phyloP scores from a whole-genome alignment of 2,329 filamentous ascomycete genomes.

The Daldinia sp. region DNA sequence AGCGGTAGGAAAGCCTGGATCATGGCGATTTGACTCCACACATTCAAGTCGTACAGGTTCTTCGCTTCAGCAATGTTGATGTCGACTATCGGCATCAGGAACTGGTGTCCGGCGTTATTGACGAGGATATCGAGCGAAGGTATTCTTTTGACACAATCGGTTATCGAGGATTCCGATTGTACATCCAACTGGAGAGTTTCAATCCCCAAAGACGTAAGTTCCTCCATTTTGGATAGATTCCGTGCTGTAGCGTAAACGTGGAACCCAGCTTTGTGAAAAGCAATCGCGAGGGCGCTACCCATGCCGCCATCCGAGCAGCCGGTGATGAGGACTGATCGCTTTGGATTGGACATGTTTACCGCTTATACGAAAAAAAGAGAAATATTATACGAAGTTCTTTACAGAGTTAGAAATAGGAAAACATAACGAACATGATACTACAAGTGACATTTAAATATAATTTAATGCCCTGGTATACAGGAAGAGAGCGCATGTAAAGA shows the following conservation, averaged over 20 bases:
- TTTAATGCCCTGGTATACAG: not conserved
- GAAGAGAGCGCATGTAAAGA: not conserved
- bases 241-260: slow-evolving; percentile 59
- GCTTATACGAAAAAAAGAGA: not conserved
- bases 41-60: slow-evolving; percentile 53
- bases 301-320: slow-evolving; percentile 56
- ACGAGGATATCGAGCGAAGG: slow-evolving; percentile 38
- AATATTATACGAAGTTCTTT: not conserved
- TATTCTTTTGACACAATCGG: slow-evolving; percentile 38
- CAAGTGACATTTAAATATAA: slow-evolving; percentile 9
- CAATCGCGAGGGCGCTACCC: slow-evolving; percentile 55
- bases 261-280: slow-evolving; percentile 54
- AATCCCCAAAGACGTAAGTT: slow-evolving; percentile 43
- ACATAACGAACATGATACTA: too few species aligned
- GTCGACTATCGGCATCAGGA: slow-evolving; percentile 50
- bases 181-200: slow-evolving; percentile 52
- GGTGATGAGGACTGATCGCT: slow-evolving; percentile 38
- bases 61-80: slow-evolving; percentile 49
- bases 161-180: slow-evolving; percentile 49
- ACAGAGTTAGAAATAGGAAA: not conserved
- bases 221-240: slow-evolving; percentile 50
- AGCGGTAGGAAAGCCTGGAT: slow-evolving; percentile 53
- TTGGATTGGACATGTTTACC: slow-evolving; percentile 12
- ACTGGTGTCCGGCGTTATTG: slow-evolving; percentile 37
- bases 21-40: slow-evolving; percentile 52